phyloP scores from a whole-genome alignment of 106 monocot genomes.

The Phalaenopsis aphrodite region DNA sequence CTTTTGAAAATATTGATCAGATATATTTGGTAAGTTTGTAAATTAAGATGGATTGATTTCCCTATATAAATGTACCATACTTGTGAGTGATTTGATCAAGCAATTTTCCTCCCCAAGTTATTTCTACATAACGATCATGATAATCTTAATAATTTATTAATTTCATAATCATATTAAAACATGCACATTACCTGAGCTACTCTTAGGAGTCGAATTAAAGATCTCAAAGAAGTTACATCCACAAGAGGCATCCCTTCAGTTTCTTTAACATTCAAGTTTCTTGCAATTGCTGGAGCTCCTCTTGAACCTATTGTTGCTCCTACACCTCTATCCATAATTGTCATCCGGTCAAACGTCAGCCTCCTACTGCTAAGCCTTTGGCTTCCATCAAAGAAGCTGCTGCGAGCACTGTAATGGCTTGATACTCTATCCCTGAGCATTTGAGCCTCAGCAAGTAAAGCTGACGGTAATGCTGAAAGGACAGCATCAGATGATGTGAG shows the following conservation, averaged over 20 bases:
- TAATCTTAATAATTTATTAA: neutral
- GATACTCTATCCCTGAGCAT: constrained; percentile 42
- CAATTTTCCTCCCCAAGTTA: neutral
- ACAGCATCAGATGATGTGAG: constrained; percentile 77
- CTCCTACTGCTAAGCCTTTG: constrained; percentile 40
- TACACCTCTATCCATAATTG: constrained; percentile 65
- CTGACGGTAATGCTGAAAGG: constrained; percentile 59
- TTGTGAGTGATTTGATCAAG: too few species aligned
- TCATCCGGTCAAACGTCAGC: constrained; percentile 40
- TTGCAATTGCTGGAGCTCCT: constrained; percentile 25
- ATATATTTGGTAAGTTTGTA: too few species aligned
- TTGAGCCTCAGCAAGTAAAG: constrained; percentile 55
- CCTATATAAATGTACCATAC: too few species aligned
- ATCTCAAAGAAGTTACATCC: constrained; percentile 43
- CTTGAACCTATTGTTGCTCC: constrained; percentile 42
- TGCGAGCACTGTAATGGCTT: constrained; percentile 48
- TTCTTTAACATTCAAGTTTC: too few species aligned
- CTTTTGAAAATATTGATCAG: too few species aligned
- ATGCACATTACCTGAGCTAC: constrained; percentile 50
- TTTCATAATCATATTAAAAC: neutral
- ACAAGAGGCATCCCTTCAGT: constrained; percentile 36
- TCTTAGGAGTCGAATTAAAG: constrained; percentile 55
- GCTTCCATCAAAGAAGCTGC: constrained; percentile 48
- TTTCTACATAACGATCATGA: neutral
- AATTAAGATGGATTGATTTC: too few species aligned